phyloP scores from a whole-genome alignment of 78 protist species.

The Diacronema lutheri region DNA sequence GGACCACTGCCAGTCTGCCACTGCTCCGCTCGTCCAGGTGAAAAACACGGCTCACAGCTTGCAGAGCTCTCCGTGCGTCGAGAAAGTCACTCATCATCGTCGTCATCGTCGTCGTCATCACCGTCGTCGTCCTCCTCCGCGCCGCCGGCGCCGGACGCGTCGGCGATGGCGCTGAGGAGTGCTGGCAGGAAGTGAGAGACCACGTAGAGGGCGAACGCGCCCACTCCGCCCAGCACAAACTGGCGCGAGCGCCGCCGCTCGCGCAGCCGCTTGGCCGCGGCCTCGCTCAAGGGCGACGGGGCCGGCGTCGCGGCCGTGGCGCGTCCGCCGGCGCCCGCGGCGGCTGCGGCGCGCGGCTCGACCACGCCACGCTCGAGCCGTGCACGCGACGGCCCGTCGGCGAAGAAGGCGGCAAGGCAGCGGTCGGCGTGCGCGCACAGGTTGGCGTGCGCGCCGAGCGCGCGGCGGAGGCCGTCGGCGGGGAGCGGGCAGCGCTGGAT shows the following conservation, averaged over 20 bases:
- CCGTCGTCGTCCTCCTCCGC: too few species aligned
- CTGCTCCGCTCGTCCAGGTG: too few species aligned
- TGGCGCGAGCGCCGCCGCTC: not conserved
- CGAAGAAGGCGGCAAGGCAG: not conserved
- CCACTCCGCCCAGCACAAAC: not conserved
- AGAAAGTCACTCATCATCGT: too few species aligned
- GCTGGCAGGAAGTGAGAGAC: not conserved
- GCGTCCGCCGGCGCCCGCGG: not conserved
- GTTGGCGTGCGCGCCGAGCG: not conserved
- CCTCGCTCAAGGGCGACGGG: not conserved
- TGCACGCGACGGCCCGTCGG: too few species aligned
- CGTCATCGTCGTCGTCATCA: too few species aligned
- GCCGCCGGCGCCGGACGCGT: too few species aligned
- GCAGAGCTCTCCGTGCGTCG: too few species aligned
- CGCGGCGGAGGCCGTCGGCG: not conserved
- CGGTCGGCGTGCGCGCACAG: not conserved
- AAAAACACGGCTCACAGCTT: too few species aligned
- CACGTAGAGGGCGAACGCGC: not conserved
- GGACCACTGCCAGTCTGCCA: too few species aligned
- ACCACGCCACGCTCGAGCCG: not conserved
- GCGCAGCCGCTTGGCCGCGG: not conserved
- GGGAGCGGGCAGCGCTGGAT: not conserved
- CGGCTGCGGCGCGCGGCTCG: not conserved
- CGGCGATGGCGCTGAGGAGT: too few species aligned
- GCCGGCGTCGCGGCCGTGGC: not conserved